Evolutionary conservation across 345 rosid species (phyloP).

Genomic region (Salix exigua): DNA sequence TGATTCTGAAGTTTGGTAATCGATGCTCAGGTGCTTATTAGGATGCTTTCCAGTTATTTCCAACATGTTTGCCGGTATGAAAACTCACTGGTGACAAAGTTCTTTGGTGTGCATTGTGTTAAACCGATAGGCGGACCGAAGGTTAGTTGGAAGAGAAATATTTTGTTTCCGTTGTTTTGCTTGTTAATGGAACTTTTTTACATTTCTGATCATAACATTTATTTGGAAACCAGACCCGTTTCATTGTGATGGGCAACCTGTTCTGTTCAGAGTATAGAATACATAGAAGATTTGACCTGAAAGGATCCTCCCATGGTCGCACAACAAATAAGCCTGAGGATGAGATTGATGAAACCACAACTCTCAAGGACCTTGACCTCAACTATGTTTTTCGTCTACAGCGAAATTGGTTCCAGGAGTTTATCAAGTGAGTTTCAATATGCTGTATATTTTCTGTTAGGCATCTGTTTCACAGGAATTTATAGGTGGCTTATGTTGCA

Average conservation of each 20-base stretch:
- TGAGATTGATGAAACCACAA: constrained; percentile 95
- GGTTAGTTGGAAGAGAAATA: constrained; percentile 39
- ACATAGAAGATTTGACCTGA: constrained; percentile 89
- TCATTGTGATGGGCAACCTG: constrained; percentile 94
- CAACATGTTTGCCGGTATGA: constrained; percentile 67
- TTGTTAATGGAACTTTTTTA: constrained; percentile 5
- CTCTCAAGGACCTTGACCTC: constrained; percentile 93
- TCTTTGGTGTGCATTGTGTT: constrained; percentile 94
- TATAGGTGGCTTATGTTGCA: not conserved
- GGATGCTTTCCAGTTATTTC: constrained; percentile 90
- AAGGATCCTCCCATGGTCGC: constrained; percentile 98
- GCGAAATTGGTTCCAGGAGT: constrained; percentile 77
- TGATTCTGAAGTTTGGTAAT: constrained; percentile 19
- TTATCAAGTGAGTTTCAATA: constrained; percentile 54
- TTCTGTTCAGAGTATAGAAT: constrained; percentile 94
- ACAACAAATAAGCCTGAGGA: constrained; percentile 73
- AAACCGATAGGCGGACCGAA: constrained; percentile 93
- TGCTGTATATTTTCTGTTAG: not conserved
- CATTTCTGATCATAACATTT: constrained; percentile 19
- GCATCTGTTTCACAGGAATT: not conserved
- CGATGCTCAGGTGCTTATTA: constrained; percentile 66
- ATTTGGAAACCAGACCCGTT: constrained; percentile 64
- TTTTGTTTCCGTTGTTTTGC: not conserved
- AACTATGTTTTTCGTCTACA: constrained; percentile 83
- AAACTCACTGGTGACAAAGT: constrained; percentile 81